Conservation (phyloP, 805 yeast species). For the Alloascoidea africana region DNA sequence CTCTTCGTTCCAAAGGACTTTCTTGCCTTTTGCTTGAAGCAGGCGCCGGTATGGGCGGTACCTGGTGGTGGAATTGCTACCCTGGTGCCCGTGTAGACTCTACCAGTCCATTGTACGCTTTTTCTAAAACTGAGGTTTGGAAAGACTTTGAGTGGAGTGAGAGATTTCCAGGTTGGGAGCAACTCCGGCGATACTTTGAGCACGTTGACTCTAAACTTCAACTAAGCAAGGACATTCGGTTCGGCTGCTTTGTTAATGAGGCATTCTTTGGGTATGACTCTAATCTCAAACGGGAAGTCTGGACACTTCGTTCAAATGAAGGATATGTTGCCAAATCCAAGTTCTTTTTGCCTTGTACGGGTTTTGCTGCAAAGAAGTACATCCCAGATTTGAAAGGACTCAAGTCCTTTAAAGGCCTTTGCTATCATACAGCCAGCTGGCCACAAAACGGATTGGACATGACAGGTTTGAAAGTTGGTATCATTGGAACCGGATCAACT, state of each 20-base stretch:
- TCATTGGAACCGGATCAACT: constrained; percentile 18
- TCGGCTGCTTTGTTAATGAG: constrained; percentile 10
- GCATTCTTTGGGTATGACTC: constrained; percentile 11
- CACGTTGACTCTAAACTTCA: constrained; percentile 14
- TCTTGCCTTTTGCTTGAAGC: constrained; percentile 8
- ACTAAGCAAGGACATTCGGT: constrained; percentile 12
- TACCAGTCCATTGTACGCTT: constrained; percentile 14
- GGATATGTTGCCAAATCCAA: constrained; percentile 3
- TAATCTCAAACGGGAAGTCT: constrained; percentile 13
- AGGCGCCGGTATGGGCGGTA: constrained; percentile 12
- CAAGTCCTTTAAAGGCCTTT: constrained; percentile 12
- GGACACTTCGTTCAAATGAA: constrained; percentile 4
- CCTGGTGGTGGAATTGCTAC: constrained; percentile 13
- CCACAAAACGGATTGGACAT: constrained; percentile 12
- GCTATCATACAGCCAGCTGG: constrained; percentile 14
- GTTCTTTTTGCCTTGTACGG: constrained; percentile 10
- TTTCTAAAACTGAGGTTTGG: constrained; percentile 14
- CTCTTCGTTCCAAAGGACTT: constrained; percentile 11
- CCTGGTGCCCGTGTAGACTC: constrained; percentile 18
- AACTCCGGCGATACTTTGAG: constrained; percentile 13
- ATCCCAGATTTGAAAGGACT: constrained; percentile 13
- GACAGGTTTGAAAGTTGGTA: constrained; percentile 10
- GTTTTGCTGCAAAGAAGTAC: constrained; percentile 13
- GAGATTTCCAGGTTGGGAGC: constrained; percentile 14
- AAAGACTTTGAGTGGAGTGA: constrained; percentile 14